phyloP scores from a whole-genome alignment of 768 basidiomycete species.

The Trametes cingulata region DNA sequence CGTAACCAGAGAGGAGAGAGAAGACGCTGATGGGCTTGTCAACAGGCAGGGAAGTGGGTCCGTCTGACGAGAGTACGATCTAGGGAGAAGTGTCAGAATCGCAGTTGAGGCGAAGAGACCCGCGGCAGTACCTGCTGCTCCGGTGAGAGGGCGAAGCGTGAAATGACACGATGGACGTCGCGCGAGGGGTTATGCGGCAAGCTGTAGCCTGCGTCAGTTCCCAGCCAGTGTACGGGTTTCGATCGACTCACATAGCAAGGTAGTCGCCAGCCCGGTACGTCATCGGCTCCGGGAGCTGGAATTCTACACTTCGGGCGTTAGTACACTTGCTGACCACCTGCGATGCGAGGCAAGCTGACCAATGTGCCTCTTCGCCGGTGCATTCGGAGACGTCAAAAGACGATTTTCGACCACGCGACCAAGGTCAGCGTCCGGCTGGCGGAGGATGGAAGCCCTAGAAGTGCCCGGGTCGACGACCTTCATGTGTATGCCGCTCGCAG shows the following conservation, averaged over 20 bases:
- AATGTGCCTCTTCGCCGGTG: constrained; percentile 44
- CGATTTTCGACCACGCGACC: constrained; percentile 43
- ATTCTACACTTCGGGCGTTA: constrained; percentile 29
- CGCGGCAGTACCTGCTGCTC: constrained; percentile 38
- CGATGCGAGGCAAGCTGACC: constrained; percentile 30
- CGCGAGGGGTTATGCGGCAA: constrained; percentile 43
- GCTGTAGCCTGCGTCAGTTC: constrained; percentile 20
- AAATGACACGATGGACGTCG: constrained; percentile 41
- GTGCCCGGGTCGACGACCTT: constrained; percentile 35
- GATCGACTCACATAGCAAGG: constrained; percentile 40
- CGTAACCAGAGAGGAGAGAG: constrained; percentile 44
- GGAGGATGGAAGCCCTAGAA: constrained; percentile 36
- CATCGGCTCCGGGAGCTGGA: constrained; percentile 41
- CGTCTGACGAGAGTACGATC: constrained; percentile 40
- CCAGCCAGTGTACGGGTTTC: too few relatives aligned
- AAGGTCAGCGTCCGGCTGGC: constrained; percentile 40
- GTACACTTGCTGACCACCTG: too few relatives aligned
- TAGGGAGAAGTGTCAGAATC: constrained; percentile 8
- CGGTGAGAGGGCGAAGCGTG: constrained; percentile 39
- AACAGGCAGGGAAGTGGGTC: constrained; percentile 43
- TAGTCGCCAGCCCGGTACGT: constrained; percentile 49
- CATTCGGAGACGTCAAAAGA: constrained; percentile 40
- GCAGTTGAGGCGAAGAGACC: neutral
- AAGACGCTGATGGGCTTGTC: constrained; percentile 39
- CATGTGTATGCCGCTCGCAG: constrained; percentile 30